phyloP scores from a whole-genome alignment of 768 basidiomycete species.

The Trichaptum fuscoviolaceum region DNA sequence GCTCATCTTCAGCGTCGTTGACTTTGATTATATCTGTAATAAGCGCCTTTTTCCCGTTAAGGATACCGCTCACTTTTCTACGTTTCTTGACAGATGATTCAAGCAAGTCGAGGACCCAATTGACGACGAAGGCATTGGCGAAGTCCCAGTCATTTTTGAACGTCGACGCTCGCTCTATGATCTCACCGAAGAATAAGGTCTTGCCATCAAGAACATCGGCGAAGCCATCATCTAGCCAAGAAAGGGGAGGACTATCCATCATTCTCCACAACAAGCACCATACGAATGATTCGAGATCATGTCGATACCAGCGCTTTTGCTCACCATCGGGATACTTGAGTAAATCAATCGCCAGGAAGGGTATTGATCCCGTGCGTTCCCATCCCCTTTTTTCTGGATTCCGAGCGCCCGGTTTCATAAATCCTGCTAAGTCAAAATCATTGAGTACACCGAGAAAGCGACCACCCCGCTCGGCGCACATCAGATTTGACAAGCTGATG shows the following conservation, averaged over 20 bases:
- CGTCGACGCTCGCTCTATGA: no score
- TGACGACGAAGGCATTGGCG: no score
- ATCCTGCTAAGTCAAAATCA: constrained; percentile 26
- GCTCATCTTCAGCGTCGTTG: no score
- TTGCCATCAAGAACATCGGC: no score
- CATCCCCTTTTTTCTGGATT: constrained; percentile 5
- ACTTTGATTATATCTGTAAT: no score
- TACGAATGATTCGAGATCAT: not conserved
- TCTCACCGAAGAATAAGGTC: no score
- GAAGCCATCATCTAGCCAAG: not conserved
- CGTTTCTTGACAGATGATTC: no score
- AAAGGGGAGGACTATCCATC: not conserved
- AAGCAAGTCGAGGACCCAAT: no score
- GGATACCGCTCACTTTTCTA: no score
- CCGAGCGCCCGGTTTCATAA: constrained; percentile 4
- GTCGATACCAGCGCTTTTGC: not conserved
- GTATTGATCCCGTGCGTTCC: constrained; percentile 21
- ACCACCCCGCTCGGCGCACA: constrained; percentile 18
- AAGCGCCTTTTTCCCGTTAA: no score
- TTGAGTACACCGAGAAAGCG: constrained; percentile 19
- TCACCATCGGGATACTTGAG: constrained; percentile 6
- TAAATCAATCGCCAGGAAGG: constrained; percentile 31
- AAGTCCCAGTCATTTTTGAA: no score
- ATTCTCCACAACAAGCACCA: not conserved
- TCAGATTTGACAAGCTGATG: constrained; percentile 27